Base-by-base conservation (phyloP, 208 protist genomes). In the Zelonia costaricensis region DNA sequence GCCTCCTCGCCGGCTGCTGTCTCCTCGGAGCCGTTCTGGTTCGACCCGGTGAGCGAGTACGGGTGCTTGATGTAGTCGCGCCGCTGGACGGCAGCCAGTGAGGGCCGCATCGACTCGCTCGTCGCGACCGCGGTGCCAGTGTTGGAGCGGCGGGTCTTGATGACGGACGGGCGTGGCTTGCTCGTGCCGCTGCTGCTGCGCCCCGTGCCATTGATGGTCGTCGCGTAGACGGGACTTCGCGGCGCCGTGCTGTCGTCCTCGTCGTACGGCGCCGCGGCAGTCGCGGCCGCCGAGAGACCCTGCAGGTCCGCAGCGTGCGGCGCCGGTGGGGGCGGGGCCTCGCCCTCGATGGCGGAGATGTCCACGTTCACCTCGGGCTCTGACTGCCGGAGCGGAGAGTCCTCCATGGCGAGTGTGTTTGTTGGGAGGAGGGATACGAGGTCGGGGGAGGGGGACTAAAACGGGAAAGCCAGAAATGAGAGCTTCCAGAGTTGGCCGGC, bases 31-130 rank as follows among this genome's bases (percentile, higher is more conserved):
- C 28, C 44, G 36, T 62, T 60, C 35, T 43, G 33, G 15, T 35
- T 4, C 38, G 30, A 22, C 15, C 18, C 39, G 16, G 30, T 20
- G 12, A 62, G 39, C 5, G 55, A 30, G 59, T 57, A 53, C n/a
- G 48, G 53, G 33, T 61, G 56, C 28, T 51, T 35, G 30, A 65
- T 35, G 18, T 56, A 52, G 25, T 65, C 57, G 2, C 57, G 57
- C 12, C 42, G 49, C 42, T 35, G 56, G 23, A 64, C 22, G 9
- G 6, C 25, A 5, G 27, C 28, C 27, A 20, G 28, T 9, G 47
- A 53, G 47, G n/a, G 47, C 12, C 53, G 54, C 30, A 40, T n/a
- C 10, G 18, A 18, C 4, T 12, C 56, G 7, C 13, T 18, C 25
- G 45, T 22, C 23, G 36, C 15, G 16, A 5, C 23, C 0, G 55